Conservation (phyloP, 2,329 filamentous ascomycete genomes). For the Calonectria pseudoturangicola region DNA sequence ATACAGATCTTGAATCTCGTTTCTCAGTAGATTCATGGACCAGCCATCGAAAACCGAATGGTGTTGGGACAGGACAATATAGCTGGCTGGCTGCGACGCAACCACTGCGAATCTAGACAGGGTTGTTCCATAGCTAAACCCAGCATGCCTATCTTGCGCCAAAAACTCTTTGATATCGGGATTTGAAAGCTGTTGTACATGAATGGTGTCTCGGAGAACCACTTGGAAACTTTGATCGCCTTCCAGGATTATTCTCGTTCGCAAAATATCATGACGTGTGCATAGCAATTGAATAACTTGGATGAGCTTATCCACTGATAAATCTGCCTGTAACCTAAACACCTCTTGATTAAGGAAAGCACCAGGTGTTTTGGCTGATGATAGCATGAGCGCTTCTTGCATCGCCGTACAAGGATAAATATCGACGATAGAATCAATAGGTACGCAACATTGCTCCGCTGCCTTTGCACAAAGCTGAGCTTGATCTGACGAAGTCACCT, state of each 20-base stretch:
- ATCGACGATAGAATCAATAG: not conserved
- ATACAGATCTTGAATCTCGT: not conserved
- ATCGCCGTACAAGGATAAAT: not conserved
- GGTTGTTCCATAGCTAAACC: not conserved
- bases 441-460: not conserved
- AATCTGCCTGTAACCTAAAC: not conserved
- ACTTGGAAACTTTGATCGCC: not conserved
- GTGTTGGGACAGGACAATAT: not conserved
- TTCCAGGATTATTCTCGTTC: not conserved
- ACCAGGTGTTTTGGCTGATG: not conserved
- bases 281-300: not conserved
- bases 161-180: not conserved
- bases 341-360: not conserved
- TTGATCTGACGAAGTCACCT: not conserved
- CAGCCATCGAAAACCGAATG: not conserved
- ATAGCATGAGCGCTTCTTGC: conserved; percentile 2
- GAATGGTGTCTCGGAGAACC: not conserved
- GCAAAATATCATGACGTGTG: not conserved
- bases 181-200: not conserved
- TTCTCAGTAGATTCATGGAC: not conserved
- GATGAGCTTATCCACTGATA: not conserved
- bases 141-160: too few relatives aligned
- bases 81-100: not conserved
- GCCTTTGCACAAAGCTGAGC: not conserved
- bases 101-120: not conserved